A percentile compares a stretch with the other conserved stretches of the same genome.
These are phyloP conservation scores for Agaricus subrufescens DNA, from an alignment of 768 basidiomycete genomes.

Conservation along the genomic window DNA sequence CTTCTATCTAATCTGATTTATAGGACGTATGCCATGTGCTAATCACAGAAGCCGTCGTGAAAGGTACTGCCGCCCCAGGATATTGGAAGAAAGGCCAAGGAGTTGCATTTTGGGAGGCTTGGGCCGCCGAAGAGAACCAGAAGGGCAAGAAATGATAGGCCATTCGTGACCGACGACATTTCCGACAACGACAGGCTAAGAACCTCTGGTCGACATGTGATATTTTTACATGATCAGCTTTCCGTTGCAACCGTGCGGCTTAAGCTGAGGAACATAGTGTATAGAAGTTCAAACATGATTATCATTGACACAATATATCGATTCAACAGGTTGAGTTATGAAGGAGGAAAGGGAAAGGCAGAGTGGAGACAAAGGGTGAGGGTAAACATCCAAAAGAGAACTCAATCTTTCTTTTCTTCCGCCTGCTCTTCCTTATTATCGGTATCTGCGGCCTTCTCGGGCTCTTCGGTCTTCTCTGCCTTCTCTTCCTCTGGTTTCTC, in stretches of 20 bases:
- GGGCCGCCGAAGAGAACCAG: slow-evolving; percentile 61
- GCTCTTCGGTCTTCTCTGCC: slow-evolving; percentile 26
- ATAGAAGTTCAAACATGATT: neutral
- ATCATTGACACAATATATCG: slow-evolving; percentile 12
- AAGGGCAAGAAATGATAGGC: slow-evolving; percentile 12
- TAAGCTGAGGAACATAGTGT: neutral
- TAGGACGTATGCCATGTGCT: slow-evolving; percentile 82
- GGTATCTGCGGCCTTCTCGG: slow-evolving; percentile 23
- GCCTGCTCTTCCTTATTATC: slow-evolving; percentile 26
- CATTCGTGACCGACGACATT: neutral
- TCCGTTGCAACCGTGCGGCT: neutral
- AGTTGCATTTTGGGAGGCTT: slow-evolving; percentile 70
- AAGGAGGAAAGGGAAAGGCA: neutral
- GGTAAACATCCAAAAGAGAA: neutral
- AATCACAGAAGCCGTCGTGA: slow-evolving; percentile 67
- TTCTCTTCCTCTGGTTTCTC: slow-evolving; percentile 21
- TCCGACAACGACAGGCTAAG: neutral
- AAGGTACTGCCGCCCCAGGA: slow-evolving; percentile 53
- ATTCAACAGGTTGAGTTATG: slow-evolving; percentile 10
- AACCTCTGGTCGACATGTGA: neutral
- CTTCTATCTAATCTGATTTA: neutral
- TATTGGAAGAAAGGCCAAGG: slow-evolving; percentile 75
- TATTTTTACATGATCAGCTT: neutral
- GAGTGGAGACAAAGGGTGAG: neutral
- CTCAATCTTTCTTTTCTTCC: neutral